A percentile compares a stretch with the other conserved stretches of the same genome.
Evolutionary conservation across 441 rosid species (phyloP).

Genomic region (Gossypium schwendimanii): DNA sequence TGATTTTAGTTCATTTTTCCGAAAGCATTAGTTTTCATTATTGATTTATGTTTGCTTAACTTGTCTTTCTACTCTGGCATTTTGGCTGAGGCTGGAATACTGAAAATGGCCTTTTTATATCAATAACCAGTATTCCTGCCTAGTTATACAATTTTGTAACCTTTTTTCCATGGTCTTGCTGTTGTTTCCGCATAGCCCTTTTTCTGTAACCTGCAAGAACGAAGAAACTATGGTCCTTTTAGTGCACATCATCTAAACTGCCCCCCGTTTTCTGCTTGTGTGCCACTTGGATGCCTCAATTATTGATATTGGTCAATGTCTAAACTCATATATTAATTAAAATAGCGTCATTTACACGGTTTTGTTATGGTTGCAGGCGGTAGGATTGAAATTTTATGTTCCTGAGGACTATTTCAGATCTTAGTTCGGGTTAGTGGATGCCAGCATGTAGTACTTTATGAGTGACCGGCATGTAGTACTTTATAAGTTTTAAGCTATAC

Average conservation of each 20-base stretch:
- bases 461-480: background rate
- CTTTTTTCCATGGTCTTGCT: background rate
- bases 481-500: background rate
- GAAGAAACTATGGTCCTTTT: background rate
- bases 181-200: background rate
- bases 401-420: conserved; percentile 69
- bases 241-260: background rate
- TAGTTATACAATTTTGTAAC: background rate
- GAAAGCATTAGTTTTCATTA: background rate
- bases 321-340: background rate
- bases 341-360: background rate
- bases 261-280: background rate
- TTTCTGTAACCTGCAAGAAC: background rate
- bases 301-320: too few relatives aligned
- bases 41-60: background rate
- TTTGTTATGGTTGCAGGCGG: conserved; percentile 45
- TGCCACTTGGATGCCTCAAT: background rate
- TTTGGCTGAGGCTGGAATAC: background rate
- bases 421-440: background rate
- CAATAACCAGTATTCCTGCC: background rate
- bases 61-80: background rate
- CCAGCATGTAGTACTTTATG: background rate
- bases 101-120: background rate
- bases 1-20: background rate
- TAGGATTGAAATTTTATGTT: conserved; percentile 64